Evolutionary conservation across 192 early-diverging fungal genomes (phyloP).

Genomic region (Podochytrium sp.): DNA sequence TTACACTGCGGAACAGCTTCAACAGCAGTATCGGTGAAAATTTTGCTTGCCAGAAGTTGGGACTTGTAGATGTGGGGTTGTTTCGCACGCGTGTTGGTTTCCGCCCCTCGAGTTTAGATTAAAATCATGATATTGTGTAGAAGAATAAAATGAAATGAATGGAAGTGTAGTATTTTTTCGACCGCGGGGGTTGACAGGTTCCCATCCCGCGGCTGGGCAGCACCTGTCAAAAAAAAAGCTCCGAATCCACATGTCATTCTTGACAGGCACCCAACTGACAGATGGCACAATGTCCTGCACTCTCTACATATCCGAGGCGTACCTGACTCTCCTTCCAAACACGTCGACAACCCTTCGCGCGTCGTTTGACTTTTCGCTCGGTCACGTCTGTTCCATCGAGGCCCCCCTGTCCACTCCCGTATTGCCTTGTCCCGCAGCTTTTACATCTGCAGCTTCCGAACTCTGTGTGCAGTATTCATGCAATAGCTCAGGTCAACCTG

Average conservation of each 20-base stretch:
- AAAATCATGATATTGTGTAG: not conserved
- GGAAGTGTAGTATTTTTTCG: not conserved
- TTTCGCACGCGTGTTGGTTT: not conserved
- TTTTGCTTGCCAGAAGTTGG: not conserved
- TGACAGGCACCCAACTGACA: not conserved
- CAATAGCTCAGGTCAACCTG: too few relatives aligned
- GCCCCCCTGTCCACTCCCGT: not conserved
- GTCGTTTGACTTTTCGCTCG: not conserved
- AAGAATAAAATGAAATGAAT: too few relatives aligned
- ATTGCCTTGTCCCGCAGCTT: not conserved
- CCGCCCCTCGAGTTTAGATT: not conserved
- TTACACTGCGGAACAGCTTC: not conserved
- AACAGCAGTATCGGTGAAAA: not conserved
- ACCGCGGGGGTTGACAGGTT: not conserved
- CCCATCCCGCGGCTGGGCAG: too few relatives aligned
- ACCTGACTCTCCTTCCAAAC: not conserved
- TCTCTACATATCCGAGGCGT: not conserved
- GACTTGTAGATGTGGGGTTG: not conserved
- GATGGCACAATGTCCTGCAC: not conserved
- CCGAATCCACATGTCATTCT: not conserved
- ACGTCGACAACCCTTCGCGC: not conserved
- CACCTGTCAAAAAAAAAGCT: slow-evolving; percentile 2
- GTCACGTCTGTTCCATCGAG: not conserved
- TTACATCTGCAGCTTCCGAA: not conserved
- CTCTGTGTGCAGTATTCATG: not conserved